Base-by-base conservation (phyloP, 768 basidiomycete species). In the Boletales sp. region DNA sequence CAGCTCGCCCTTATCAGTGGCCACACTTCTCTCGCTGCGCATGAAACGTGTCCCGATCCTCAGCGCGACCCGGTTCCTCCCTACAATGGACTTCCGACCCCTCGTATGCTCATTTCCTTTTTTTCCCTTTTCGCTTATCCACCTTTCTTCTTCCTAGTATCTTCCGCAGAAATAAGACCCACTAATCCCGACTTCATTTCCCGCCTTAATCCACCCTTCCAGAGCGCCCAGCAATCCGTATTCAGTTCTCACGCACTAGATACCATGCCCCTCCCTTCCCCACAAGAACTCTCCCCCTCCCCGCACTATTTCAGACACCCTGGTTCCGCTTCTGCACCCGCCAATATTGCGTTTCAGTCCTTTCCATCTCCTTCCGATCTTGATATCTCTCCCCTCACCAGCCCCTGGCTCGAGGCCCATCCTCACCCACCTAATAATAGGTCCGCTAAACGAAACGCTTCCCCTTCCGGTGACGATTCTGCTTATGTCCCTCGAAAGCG, bases 361-460 rank as follows among this genome's bases (percentile, higher is more conserved):
- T 54, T 76, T 12, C 69, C 74, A 2, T 75, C 75, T 15, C 72
- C 76, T 0, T 67, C 72, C 18, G 82, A 87, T 48, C 66, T 86
- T 24, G 87, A 91, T 52, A 81, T 91, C 42, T 88, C 87, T 1
- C 88, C 89, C 0, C 70, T 91, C 18, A 87, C 87, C 0, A 90
- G 87, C 55, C 88, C 88, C 2, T 90, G 88, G 86, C 74, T 91
- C 0, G 85, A 82, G 5, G 78, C 87, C 5, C 74, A 79, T 45
- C 74, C 76, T 21, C 71, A 73, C 18, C 55, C 65, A 17, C 55
- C 59, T 11, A 64, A 53, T 34, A 37, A 43, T 15, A 61, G 69
- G 50, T 55, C 56, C 1, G 38, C 64, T 4, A 86, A 87, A 53
- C 78, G 84, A 12, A 73, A 74, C 0, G 79, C 77, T 4, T 85